Conservation (phyloP, 176 grass and related monocot species). For the Bonia amplexicaulis region DNA sequence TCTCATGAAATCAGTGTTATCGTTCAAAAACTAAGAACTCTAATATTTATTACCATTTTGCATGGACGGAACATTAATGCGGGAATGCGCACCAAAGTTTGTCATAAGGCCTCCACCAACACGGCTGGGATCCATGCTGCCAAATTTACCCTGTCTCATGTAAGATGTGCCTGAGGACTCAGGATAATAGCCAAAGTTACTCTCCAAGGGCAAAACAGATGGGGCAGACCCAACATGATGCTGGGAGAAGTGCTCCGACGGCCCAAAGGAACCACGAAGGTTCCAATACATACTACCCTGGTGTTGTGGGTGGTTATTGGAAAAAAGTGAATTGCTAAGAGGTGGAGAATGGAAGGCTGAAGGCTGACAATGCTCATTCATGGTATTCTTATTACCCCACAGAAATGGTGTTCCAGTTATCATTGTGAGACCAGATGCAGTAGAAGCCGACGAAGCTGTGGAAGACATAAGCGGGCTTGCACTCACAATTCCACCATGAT, state of each 20-base stretch:
- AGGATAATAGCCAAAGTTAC: slow-evolving; percentile 34
- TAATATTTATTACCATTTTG: slow-evolving; percentile 22
- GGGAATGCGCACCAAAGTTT: slow-evolving; percentile 2
- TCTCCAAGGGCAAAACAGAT: slow-evolving; percentile 37
- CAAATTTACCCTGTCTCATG: slow-evolving; percentile 35
- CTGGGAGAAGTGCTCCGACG: slow-evolving; percentile 10
- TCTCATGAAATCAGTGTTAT: neutral
- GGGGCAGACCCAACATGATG: slow-evolving; percentile 44
- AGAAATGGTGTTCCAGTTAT: slow-evolving; percentile 31
- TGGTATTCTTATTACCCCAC: slow-evolving; percentile 33
- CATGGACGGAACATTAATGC: neutral
- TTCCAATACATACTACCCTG: slow-evolving; percentile 21
- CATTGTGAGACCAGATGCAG: slow-evolving; percentile 32
- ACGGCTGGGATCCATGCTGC: slow-evolving; percentile 17
- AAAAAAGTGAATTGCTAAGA: slow-evolving; percentile 21
- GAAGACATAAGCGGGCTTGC: slow-evolving; percentile 23
- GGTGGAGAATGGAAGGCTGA: slow-evolving; percentile 26
- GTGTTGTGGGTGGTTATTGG: slow-evolving; percentile 23
- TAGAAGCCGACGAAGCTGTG: slow-evolving; percentile 24
- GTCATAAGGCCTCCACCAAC: slow-evolving; percentile 25
- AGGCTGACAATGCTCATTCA: slow-evolving; percentile 19
- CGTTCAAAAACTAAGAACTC: slow-evolving; percentile 20
- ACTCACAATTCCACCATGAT: slow-evolving; percentile 29
- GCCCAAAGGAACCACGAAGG: slow-evolving; percentile 18
- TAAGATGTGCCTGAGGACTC: slow-evolving; percentile 32